Evolutionary conservation across 371 early-diverging fungal species (phyloP).

Genomic region (Zychaea mexicana): DNA sequence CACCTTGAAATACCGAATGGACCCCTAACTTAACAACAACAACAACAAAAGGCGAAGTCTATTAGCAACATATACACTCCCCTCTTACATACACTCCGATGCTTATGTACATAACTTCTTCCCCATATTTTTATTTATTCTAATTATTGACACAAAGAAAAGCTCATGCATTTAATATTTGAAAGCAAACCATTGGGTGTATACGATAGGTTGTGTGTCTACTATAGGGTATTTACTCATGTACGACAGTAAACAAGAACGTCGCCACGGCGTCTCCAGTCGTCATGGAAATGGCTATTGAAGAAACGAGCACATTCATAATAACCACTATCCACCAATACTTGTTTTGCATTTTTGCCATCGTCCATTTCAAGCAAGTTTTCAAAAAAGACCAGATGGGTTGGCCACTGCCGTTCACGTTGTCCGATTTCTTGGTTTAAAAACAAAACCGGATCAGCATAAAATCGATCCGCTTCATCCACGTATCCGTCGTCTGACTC

Average conservation of each 20-base stretch:
- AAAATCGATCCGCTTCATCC: conserved; percentile 87
- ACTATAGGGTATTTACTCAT: too few species aligned
- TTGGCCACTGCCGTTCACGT: conserved; percentile 41
- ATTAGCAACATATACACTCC: too few species aligned
- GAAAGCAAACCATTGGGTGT: too few species aligned
- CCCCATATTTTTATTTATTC: too few species aligned
- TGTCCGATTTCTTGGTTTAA: conserved; percentile 26
- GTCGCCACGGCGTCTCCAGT: conserved; percentile 78
- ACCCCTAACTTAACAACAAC: background rate
- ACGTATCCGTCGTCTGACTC: conserved; percentile 37
- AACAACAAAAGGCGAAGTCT: background rate
- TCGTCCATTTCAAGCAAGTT: conserved; percentile 27
- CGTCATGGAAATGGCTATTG: conserved; percentile 88
- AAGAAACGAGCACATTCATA: conserved; percentile 79
- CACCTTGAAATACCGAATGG: too few species aligned
- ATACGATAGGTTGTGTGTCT: background rate
- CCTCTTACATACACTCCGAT: too few species aligned
- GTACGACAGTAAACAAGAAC: conserved; percentile 68
- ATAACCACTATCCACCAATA: conserved; percentile 21
- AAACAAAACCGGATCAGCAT: conserved; percentile 65
- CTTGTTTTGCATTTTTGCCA: background rate
- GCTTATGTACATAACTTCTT: too few species aligned
- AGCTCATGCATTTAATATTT: too few species aligned
- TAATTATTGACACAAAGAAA: too few species aligned
- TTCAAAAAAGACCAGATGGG: conserved; percentile 75